A percentile compares a stretch with the other conserved stretches of the same genome.
Evolutionary conservation across 495 filamentous ascomycete species (phyloP).

Genomic region (Aspergillus olivimuriae): DNA sequence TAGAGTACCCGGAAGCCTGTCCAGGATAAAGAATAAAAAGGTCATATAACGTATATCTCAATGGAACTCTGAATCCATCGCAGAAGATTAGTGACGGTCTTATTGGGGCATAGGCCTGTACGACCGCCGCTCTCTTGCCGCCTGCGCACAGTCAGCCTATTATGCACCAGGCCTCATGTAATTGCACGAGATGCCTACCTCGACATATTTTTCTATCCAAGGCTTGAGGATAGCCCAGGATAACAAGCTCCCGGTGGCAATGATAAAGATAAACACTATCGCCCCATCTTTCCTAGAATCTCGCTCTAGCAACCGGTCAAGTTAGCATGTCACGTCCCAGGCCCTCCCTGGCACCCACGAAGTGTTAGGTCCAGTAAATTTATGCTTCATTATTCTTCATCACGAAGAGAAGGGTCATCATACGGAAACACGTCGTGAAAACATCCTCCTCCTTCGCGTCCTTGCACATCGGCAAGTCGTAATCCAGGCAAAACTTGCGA

Average conservation of each 20-base stretch:
- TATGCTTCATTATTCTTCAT: no score
- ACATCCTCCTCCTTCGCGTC: conserved; percentile 81
- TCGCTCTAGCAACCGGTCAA: conserved; percentile 49
- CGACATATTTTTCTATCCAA: conserved; percentile 54
- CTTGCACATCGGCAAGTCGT: conserved; percentile 81
- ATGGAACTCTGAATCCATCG: not conserved
- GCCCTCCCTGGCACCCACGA: no score
- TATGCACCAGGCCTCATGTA: not conserved
- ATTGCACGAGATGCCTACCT: conserved; percentile 39
- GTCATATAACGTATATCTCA: no score
- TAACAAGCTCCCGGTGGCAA: conserved; percentile 76
- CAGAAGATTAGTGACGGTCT: conserved; percentile 11
- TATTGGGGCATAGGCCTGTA: conserved; percentile 38
- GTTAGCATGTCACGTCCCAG: no score
- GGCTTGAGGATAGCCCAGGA: conserved; percentile 69
- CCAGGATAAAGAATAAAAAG: no score
- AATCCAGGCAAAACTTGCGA: conserved; percentile 79
- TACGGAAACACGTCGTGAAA: conserved; percentile 83
- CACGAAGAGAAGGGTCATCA: conserved; percentile 15
- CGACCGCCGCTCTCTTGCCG: conserved; percentile 37
- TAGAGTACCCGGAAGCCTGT: no score
- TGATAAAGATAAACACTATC: conserved; percentile 88
- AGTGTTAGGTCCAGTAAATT: no score
- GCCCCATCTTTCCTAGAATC: conserved; percentile 85
- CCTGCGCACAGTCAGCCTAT: conserved; percentile 16